These are phyloP conservation scores for Pichia exigua DNA, from an alignment of 805 yeast genomes.

Conservation along the genomic window DNA sequence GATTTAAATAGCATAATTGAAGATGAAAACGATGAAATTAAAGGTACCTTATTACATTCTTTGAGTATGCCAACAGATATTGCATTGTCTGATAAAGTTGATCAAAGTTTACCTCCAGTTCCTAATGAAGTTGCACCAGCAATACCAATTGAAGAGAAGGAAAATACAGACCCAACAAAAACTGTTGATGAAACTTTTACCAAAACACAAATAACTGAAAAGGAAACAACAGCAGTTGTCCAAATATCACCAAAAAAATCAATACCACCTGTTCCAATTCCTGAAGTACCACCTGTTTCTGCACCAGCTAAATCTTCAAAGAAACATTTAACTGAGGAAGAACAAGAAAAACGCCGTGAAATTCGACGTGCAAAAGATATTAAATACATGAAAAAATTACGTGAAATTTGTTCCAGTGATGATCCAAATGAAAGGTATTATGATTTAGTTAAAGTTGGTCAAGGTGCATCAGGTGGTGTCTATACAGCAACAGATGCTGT, in stretches of 20 bases:
- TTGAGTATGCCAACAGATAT: constrained; percentile 1
- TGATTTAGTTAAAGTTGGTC: constrained; percentile 81
- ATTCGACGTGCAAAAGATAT: constrained; percentile 66
- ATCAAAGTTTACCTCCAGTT: constrained; percentile 7
- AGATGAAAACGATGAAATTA: constrained; percentile 7
- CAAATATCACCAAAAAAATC: neutral
- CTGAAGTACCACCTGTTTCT: constrained; percentile 9
- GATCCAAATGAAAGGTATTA: constrained; percentile 71
- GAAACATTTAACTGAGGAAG: constrained; percentile 41
- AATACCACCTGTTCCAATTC: constrained; percentile 5
- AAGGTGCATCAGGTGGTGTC: constrained; percentile 98
- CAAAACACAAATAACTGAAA: neutral
- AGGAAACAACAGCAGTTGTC: neutral
- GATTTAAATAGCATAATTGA: constrained; percentile 1
- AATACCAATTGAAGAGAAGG: neutral
- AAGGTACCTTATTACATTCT: neutral
- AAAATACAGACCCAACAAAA: neutral
- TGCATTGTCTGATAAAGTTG: neutral
- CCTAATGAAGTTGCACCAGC: constrained; percentile 2
- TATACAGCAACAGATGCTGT: constrained; percentile 71
- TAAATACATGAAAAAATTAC: constrained; percentile 62
- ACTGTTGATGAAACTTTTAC: neutral
- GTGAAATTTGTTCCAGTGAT: constrained; percentile 72
- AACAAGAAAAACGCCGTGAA: constrained; percentile 66
- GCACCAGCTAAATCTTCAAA: constrained; percentile 11